Conservation (phyloP, 139 green algal genomes). For the Nannochloris sp. region DNA sequence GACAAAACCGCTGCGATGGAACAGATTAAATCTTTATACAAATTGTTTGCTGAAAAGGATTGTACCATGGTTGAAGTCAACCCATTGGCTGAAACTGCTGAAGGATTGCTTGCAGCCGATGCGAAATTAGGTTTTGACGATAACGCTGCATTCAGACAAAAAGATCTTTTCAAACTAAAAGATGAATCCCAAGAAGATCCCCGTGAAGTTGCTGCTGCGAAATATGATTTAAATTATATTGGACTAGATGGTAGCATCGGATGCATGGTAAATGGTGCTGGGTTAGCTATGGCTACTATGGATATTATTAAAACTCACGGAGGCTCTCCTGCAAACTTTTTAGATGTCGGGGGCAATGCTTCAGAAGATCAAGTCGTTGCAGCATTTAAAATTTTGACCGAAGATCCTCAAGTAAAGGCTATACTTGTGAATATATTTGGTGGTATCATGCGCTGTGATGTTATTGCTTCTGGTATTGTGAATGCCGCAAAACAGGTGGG, state of each 20-base stretch:
- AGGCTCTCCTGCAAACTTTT: constrained; percentile 91
- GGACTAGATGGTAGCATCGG: constrained; percentile 92
- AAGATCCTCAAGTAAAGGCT: constrained; percentile 91
- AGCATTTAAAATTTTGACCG: constrained; percentile 92
- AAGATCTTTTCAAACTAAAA: constrained; percentile 82
- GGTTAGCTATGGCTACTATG: constrained; percentile 99
- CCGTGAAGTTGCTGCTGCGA: constrained; percentile 71
- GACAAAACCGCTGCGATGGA: constrained; percentile 69
- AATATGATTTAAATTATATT: constrained; percentile 99
- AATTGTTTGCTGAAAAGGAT: constrained; percentile 83
- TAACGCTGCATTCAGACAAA: constrained; percentile 92
- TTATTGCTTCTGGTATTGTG: constrained; percentile 96
- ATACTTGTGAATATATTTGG: constrained; percentile 99
- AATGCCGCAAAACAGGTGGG: constrained; percentile 87
- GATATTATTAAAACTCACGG: constrained; percentile 99
- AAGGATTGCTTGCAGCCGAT: constrained; percentile 89
- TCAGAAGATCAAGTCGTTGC: constrained; percentile 87
- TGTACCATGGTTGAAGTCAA: constrained; percentile 99
- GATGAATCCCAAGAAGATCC: constrained; percentile 46
- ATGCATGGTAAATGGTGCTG: constrained; percentile 97
- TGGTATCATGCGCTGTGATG: constrained; percentile 99
- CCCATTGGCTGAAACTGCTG: constrained; percentile 79
- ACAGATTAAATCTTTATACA: constrained; percentile 92
- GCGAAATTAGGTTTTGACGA: constrained; percentile 99
- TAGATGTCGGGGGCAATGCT: constrained; percentile 94